Evolutionary conservation across 345 rosid species (phyloP), one percentile per base, ranked within the genome.

Genomic region (Chamaenerion angustifolium): DNA sequence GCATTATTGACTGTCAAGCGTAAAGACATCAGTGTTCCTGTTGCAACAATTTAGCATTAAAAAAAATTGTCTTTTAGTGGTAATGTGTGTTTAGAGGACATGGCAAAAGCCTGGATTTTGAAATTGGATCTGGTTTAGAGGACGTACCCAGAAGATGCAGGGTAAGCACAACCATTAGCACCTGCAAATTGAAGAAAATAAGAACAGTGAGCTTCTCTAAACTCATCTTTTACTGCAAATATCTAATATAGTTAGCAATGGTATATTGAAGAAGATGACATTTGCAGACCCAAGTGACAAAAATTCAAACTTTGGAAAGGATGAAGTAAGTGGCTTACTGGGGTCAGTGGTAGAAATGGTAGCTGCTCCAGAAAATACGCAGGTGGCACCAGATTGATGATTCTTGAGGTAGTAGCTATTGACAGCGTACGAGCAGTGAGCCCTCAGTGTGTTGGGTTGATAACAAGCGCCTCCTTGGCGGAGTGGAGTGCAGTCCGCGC

Each of bases 391-490:
- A 66, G 79, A 53, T 72, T 83, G 95, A 16, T 78, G 75, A 69
- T 87, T 87, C 58, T 31, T 80, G 55, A 87, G 98, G 76, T 67
- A 92, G 63, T 59, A 92, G 76, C 96, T 92, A 68, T 92, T 92
- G 51, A 80, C 96, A 40, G 95, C 97, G 64, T 77, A 89, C 57
- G 47, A 70, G 66, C 95, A 92, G 50, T 90, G 98, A 42, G 89
- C 64, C 61, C 63, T 76, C 40, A 87, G 85, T 18, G 67, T 75
- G 79, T 84, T 81, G 47, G 98, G 96, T 45, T 65, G 63, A 65
- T 55, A 92, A 56, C 98, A 92, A 45, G 73, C 54, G 8, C 79
- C 85, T 17, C 58, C 79, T 47, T 68, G 52, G 54, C 77, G 80
- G 63, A 62, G 52, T 18, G 93, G 94, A 55, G 31, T 54, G 63